Conservation (phyloP, 257 asterid genomes). For the Mitragyna speciosa region DNA sequence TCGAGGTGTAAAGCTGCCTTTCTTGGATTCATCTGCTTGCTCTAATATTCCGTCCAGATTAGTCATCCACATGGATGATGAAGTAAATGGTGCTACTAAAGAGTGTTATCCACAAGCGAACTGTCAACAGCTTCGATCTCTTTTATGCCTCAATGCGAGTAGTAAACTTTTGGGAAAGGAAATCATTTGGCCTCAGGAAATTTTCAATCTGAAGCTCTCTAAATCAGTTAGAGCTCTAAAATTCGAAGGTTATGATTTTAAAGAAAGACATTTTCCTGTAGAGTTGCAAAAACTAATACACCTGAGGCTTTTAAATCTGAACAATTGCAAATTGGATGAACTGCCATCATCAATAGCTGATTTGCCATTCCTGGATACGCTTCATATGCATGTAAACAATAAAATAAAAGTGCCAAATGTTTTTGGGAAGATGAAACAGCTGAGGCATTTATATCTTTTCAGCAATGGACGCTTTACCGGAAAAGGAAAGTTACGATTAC, state of each 20-base stretch:
- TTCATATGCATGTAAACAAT: not conserved
- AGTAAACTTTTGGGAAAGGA: no score
- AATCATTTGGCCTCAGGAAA: no score
- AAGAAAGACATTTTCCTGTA: not conserved
- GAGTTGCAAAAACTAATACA: not conserved
- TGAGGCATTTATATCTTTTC: conserved; percentile 1
- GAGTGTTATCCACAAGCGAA: not conserved
- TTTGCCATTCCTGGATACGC: not conserved
- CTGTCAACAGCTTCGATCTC: not conserved
- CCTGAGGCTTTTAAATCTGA: not conserved
- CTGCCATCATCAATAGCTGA: not conserved
- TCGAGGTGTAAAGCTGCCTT: not conserved
- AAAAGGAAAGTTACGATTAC: not conserved
- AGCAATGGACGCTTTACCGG: not conserved
- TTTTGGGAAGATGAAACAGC: not conserved
- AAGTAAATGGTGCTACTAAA: not conserved
- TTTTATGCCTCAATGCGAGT: no score
- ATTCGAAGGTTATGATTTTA: not conserved
- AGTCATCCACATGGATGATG: not conserved
- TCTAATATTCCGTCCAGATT: not conserved
- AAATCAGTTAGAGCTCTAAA: not conserved
- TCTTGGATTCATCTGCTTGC: not conserved
- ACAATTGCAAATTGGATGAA: not conserved
- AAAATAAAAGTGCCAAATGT: not conserved
- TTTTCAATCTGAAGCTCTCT: not conserved